Conservation (phyloP, 768 basidiomycete genomes). For the Leccinum rimulosum region DNA sequence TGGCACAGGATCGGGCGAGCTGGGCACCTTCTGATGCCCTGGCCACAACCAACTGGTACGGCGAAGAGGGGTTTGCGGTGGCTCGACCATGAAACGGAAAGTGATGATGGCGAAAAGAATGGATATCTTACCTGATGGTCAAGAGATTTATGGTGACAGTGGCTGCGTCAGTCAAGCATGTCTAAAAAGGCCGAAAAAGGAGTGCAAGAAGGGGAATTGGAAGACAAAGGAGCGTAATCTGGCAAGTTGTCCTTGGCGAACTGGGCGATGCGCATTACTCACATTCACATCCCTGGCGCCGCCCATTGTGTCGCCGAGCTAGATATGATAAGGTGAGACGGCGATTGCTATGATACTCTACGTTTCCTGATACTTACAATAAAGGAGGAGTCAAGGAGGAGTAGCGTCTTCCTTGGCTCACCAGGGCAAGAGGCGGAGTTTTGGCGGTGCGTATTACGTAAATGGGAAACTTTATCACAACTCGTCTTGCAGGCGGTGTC, state of each 20-base stretch:
- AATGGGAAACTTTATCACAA: too few relatives aligned
- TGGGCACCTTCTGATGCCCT: slow-evolving; percentile 22
- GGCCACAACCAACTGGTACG: slow-evolving; percentile 31
- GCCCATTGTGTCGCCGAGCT: slow-evolving; percentile 19
- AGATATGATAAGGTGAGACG: neutral
- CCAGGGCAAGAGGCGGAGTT: neutral
- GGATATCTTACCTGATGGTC: slow-evolving; percentile 31
- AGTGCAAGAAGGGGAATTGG: slow-evolving; percentile 6
- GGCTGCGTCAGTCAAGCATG: slow-evolving; percentile 29
- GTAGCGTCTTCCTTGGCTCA: too few relatives aligned
- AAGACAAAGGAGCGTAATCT: slow-evolving; percentile 1
- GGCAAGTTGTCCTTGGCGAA: slow-evolving; percentile 21
- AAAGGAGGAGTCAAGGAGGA: neutral
- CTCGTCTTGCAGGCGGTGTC: too few relatives aligned
- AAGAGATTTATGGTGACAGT: slow-evolving; percentile 23
- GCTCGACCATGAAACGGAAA: slow-evolving; percentile 25
- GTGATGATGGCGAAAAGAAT: slow-evolving; percentile 13
- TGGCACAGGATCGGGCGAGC: slow-evolving; percentile 17
- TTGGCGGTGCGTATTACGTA: neutral
- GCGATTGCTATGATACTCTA: neutral
- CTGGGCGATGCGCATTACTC: slow-evolving; percentile 21
- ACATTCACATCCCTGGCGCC: slow-evolving; percentile 29
- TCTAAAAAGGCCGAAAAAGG: slow-evolving; percentile 28
- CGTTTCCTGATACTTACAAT: slow-evolving; percentile 10
- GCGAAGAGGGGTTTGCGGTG: slow-evolving; percentile 13